A percentile compares a stretch with the other conserved stretches of the same genome.
phyloP scores from a whole-genome alignment of 371 early-diverging fungal species.

The Nematocida parisii region DNA sequence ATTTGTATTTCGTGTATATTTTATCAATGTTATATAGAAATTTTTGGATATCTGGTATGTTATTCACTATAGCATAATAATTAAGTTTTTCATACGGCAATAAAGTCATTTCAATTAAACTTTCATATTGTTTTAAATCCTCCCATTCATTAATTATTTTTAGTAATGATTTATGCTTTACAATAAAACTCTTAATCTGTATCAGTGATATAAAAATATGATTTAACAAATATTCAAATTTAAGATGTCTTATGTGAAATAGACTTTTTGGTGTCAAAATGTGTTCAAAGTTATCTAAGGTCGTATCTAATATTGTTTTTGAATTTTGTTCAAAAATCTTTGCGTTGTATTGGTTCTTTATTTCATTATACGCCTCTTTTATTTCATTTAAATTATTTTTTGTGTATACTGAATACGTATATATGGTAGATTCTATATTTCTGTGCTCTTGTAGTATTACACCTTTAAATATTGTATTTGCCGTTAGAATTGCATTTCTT shows the following conservation, averaged over 20 bases:
- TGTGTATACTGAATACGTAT: neutral
- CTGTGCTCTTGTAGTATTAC: neutral
- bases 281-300: neutral
- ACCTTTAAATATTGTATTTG: constrained; percentile 1
- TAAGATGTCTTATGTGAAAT: neutral
- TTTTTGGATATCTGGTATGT: too few relatives aligned
- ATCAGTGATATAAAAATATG: neutral
- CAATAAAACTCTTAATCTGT: neutral
- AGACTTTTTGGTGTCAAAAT: neutral
- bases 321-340: neutral
- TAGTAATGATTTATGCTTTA: neutral
- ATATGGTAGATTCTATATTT: neutral
- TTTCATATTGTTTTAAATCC: neutral
- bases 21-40: too few relatives aligned
- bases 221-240: neutral
- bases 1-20: too few relatives aligned
- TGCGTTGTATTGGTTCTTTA: neutral
- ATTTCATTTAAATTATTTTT: neutral
- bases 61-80: too few relatives aligned
- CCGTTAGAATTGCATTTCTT: neutral
- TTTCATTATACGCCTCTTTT: neutral
- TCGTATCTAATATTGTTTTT: too few relatives aligned
- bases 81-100: too few relatives aligned
- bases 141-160: neutral
- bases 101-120: neutral